Base-by-base conservation (phyloP, 164 flowering plant genomes). In the Protea cynaroides region DNA sequence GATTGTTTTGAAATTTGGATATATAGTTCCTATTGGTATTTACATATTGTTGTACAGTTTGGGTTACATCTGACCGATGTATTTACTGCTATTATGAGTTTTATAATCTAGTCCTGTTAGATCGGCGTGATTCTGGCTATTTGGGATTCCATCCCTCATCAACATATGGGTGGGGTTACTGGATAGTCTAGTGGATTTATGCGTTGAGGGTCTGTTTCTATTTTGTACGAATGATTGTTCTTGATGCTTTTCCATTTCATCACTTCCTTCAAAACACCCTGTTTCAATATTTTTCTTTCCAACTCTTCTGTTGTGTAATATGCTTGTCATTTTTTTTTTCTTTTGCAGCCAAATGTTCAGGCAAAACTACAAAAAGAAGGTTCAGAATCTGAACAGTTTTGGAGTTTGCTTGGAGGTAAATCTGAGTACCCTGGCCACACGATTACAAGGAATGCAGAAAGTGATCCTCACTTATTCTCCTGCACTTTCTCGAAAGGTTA, bases 401-500 rank as follows among this genome's bases (percentile, higher is more conserved):
- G 99, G 99, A 84, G 81, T 17, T 69, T 92, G 71, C 73, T 95
- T 62, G 97, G 97, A 65, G 97, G 89, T 62, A 95, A 92, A 81
- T 71, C 81, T 60, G 99, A 95, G 80, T 87, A 83, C 69, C 75
- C 94, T 7, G 83, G 85, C 76, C 92, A 95, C 71, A 95, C 88
- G 82, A 80, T 88, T 73, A 76, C 46, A 54, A 81, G 81, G 68
- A 83, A 78, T 49, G 75, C 84, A 50, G 99, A 95, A 78, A 84
- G 77, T 72, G 99, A 95, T 81, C 88, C 97, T 74, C 97, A 84
- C 64, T 79, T 95, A 38, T 95, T 95, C 73, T 82, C 94, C 37
- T 92, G 97, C 80, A 71, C 76, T 55, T 87, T 81, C 71, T 70
- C 81, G 40, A 83, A 86, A 70, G 97, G 99, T 92, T n/a, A n/a